phyloP scores from a whole-genome alignment of 176 grass and related monocot genomes.

The Bolboschoenus planiculmis region DNA sequence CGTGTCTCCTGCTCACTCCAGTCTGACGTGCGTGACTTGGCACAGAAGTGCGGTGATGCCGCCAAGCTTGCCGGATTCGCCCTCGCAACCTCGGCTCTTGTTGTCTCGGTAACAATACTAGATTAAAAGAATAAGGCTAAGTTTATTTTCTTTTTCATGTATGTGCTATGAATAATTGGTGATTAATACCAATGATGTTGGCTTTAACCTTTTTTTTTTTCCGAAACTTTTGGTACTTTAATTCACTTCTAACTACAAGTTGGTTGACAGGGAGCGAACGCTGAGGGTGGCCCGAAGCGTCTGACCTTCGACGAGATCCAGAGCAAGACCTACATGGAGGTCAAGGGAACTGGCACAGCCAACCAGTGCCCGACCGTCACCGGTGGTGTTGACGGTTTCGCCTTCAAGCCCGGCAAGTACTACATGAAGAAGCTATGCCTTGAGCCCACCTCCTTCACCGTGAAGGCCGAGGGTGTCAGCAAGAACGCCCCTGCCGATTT shows the following conservation, averaged over 20 bases:
- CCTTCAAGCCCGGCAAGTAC: constrained; percentile 81
- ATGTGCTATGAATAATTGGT: background rate
- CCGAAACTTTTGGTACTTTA: background rate
- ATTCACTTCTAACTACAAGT: background rate
- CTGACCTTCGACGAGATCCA: constrained; percentile 84
- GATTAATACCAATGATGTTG: background rate
- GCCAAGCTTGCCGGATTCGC: constrained; percentile 80
- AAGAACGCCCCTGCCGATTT: constrained; percentile 72
- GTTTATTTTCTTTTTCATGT: background rate
- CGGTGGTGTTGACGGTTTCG: constrained; percentile 42
- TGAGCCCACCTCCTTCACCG: constrained; percentile 84
- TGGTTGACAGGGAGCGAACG: constrained; percentile 49
- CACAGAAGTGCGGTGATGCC: constrained; percentile 44
- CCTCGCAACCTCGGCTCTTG: constrained; percentile 71
- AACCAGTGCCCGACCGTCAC: constrained; percentile 77
- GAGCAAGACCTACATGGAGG: constrained; percentile 87
- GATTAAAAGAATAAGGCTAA: background rate
- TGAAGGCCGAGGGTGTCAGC: constrained; percentile 58
- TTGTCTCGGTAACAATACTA: constrained; percentile 45
- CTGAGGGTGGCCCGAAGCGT: constrained; percentile 54
- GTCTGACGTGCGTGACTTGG: constrained; percentile 46
- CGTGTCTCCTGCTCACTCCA: constrained; percentile 60
- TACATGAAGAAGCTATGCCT: constrained; percentile 76
- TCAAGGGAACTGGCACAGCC: constrained; percentile 78
- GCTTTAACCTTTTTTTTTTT: too few species aligned